Evolutionary conservation across 805 yeast species (phyloP).

Genomic region (Tetrapisispora iriomotensis): DNA sequence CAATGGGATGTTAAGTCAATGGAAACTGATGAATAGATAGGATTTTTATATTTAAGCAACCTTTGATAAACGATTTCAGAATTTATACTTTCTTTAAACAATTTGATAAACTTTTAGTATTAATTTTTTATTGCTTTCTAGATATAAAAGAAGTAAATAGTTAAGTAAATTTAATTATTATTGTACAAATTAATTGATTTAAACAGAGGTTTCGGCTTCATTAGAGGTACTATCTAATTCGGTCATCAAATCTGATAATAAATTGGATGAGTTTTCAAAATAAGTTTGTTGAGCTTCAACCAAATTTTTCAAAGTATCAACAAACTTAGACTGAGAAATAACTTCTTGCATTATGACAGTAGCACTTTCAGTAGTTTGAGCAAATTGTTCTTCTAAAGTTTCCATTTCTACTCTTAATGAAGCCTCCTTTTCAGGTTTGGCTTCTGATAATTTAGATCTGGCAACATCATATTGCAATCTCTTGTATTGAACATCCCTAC

Average conservation of each 20-base stretch:
- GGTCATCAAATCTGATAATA: constrained; percentile 43
- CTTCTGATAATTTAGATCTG: constrained; percentile 42
- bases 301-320: constrained; percentile 57
- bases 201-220: not conserved
- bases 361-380: constrained; percentile 82
- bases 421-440: constrained; percentile 57
- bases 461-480: constrained; percentile 74
- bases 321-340: constrained; percentile 57
- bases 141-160: too few relatives aligned
- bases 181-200: too few relatives aligned
- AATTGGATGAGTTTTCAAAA: constrained; percentile 64
- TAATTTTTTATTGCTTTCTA: too few relatives aligned
- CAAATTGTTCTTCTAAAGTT: constrained; percentile 80
- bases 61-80: too few relatives aligned
- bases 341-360: constrained; percentile 75
- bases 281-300: constrained; percentile 72
- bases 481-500: constrained; percentile 67
- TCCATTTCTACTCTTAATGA: constrained; percentile 69
- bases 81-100: too few relatives aligned
- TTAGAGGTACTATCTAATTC: not conserved
- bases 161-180: too few relatives aligned
- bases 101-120: too few relatives aligned
- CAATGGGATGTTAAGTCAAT: constrained; percentile 59
- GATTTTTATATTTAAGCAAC: not conserved
- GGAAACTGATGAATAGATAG: constrained; percentile 32